Evolutionary conservation across 805 yeast species (phyloP).

Genomic region (Candida piceae): DNA sequence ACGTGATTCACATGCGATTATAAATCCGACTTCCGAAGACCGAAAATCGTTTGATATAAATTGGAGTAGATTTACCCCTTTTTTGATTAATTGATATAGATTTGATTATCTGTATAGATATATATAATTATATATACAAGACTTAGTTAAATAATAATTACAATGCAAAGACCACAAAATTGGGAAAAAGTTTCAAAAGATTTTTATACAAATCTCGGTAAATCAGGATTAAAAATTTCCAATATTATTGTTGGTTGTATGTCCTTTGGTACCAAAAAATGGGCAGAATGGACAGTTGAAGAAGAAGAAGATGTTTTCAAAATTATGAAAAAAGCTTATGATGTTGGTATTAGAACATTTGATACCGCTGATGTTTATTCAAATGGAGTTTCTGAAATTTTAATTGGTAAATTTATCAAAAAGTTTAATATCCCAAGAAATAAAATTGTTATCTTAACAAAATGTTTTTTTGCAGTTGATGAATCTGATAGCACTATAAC

Average conservation of each 20-base stretch:
- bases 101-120: too few species aligned
- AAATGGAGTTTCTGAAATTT: conserved; percentile 41
- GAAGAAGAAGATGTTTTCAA: conserved; percentile 42
- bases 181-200: too few species aligned
- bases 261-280: conserved; percentile 40
- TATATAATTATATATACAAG: too few species aligned
- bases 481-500: conserved; percentile 5
- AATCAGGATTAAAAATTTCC: conserved; percentile 40
- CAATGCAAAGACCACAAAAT: too few species aligned
- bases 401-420: conserved; percentile 48
- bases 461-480: conserved; percentile 32
- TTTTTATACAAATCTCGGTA: conserved; percentile 22
- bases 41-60: too few species aligned
- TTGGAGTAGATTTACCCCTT: too few species aligned
- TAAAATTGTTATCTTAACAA: conserved; percentile 50
- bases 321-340: conserved; percentile 41
- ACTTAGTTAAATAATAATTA: too few species aligned
- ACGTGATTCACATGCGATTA: too few species aligned
- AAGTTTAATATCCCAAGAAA: conserved; percentile 47
- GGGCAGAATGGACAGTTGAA: conserved; percentile 40
- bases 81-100: too few species aligned
- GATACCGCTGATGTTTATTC: conserved; percentile 48
- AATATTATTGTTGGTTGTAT: conserved; percentile 48
- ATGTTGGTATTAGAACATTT: conserved; percentile 41
- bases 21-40: too few species aligned